Evolutionary conservation across 208 protist genomes (phyloP), one percentile per base, ranked within the genome.

Genomic region (Balamuthia mandrillaris): DNA sequence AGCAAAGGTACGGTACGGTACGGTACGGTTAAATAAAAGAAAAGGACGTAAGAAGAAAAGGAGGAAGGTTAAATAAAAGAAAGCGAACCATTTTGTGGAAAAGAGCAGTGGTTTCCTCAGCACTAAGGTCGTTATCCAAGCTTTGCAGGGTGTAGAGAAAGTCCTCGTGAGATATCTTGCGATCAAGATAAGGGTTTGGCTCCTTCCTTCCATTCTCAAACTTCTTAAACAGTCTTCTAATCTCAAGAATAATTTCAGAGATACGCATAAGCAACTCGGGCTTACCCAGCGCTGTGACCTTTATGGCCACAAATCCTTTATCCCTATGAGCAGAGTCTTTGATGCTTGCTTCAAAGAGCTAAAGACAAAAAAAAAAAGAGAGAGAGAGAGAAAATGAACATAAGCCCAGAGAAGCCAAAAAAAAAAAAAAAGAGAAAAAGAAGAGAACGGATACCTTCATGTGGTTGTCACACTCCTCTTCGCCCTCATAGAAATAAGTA

Each of bases 271-370:
- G 63, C 12, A 86, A 37, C 5, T 60, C 82, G 37, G 82, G 82
- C 2, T 27, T 44, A 14, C 94, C 95, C 90, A 97, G 95, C 24
- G 93, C 96, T 1, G 95, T 96, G 24, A 97, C 90, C 90, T 97
- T 97, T 27, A 97, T 92, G 2, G 96, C 96, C 0, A 90, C 89
- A 33, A 96, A 86, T n/a, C 93, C 94, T 41, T 90, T 86, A 37
- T n/a, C n/a, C n/a, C n/a, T n/a, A n/a, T n/a, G n/a, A n/a, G n/a
- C n/a, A 49, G 70, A 83, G 91, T 63, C 91, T 89, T 18, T 87
- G 89, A 5, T 91, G 91, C 60, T 84, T 88, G 84, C 95, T 93
- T 10, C 27, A 29, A 3, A 60, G 45, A 24, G 4, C 9, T 42
- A 2, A 6, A 54, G 24, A 68, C 6, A 21, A 78, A 1, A 7